Evolutionary conservation across 768 basidiomycete species (phyloP), one percentile per base, ranked within the genome.

Genomic region (Pleurotus giganteus): DNA sequence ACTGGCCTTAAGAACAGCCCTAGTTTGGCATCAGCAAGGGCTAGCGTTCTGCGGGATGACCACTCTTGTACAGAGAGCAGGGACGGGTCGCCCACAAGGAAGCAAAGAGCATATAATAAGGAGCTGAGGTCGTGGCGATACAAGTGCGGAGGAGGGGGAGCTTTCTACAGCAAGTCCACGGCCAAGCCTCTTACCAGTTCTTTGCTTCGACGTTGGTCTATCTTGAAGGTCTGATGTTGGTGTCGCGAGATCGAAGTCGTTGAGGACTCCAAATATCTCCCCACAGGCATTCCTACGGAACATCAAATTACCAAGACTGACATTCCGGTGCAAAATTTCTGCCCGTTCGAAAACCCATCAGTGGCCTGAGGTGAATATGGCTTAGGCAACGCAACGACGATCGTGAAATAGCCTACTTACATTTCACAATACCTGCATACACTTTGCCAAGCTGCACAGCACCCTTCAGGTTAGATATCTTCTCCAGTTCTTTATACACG

Each of bases 211-310:
- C 5, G 19, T 36, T 2, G 49, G 32, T 15, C 49, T 34, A 3
- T 34, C 9, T 4, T 36, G 21, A 34, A 28, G 32, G 3, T 34
- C 4, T 17, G 15, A 13, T 11, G 2, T 32, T 17, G 15, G 17
- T 1, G 34, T 51, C 11, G 49, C 49, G 19, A 51, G 32, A 23
- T 51, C 49, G 24, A 51, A 51, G 34, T 51, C 49, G 13, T 51
- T 51, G 19, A 51, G 34, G 4, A 51, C 49, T 0, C 49, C 49
- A 11, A 9, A 24, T 2, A 37, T 23, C 6, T 1, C 24, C 13
- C 13, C 43, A 8, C 37, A 4, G 2, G 13, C 23, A 7, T 12
- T 34, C 27, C n/a, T 34, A 9, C 49, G 49, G 21, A 17, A 24
- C 49, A 51, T 51, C 9, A 34, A 23, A 19, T 51, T 51, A 7